Conservation (phyloP, 1,139 yeast genomes). For the Candida frijolesensis region DNA sequence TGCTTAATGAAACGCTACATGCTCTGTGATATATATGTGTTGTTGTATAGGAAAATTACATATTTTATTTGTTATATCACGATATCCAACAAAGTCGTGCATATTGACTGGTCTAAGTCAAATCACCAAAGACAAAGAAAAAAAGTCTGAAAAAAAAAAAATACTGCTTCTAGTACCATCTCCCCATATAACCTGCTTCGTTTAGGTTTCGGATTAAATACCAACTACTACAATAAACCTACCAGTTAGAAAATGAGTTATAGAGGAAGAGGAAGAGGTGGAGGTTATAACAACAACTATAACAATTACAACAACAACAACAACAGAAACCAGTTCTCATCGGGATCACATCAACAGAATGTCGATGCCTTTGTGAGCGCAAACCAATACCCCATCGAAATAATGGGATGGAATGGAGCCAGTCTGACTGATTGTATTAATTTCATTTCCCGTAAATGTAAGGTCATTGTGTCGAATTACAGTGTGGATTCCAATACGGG, state of each 20-base stretch:
- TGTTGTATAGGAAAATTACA: background rate
- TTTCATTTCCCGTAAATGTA: conserved; percentile 70
- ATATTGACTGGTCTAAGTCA: background rate
- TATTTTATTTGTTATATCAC: background rate
- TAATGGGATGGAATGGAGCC: conserved; percentile 84
- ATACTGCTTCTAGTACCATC: background rate
- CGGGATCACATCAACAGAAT: conserved; percentile 21
- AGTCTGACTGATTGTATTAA: conserved; percentile 65
- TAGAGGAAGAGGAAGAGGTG: conserved; percentile 41
- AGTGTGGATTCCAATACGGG: conserved; percentile 44
- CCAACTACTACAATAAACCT: background rate
- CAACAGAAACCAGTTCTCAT: conserved; percentile 12
- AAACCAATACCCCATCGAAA: conserved; percentile 54
- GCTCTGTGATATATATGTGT: background rate
- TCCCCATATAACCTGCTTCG: background rate
- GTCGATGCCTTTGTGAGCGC: conserved; percentile 35
- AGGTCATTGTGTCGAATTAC: conserved; percentile 53
- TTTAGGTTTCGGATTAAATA: background rate
- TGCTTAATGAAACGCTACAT: background rate
- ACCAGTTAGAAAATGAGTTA: conserved; percentile 37
- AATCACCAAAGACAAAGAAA: background rate
- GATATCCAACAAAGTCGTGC: background rate
- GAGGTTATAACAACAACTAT: conserved; percentile 16
- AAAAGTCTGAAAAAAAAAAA: background rate
- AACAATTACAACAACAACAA: conserved; percentile 20